A percentile compares a stretch with the other conserved stretches of the same genome.
Evolutionary conservation across 495 filamentous ascomycete genomes (phyloP).

Genomic region (Aspergillus steynii): DNA sequence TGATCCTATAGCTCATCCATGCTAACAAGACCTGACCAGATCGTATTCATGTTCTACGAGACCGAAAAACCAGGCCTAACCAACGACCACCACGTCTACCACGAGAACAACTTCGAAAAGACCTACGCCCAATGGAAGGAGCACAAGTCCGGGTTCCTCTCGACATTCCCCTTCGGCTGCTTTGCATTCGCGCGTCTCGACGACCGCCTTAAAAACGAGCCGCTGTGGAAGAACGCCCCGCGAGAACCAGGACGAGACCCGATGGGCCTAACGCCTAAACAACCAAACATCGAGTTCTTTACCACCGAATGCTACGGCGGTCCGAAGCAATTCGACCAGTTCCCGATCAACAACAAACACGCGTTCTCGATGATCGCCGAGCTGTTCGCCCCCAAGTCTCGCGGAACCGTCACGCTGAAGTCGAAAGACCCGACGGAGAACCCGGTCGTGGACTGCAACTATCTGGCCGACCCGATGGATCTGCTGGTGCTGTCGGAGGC

Average conservation of each 20-base stretch:
- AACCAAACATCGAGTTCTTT: constrained; percentile 56
- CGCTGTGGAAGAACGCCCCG: constrained; percentile 42
- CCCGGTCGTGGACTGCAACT: constrained; percentile 53
- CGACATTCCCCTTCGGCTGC: constrained; percentile 53
- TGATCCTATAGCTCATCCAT: background rate
- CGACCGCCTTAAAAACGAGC: constrained; percentile 45
- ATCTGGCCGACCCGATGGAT: constrained; percentile 50
- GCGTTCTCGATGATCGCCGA: constrained; percentile 46
- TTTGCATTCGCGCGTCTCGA: constrained; percentile 55
- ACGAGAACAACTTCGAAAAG: constrained; percentile 34
- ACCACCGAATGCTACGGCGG: constrained; percentile 54
- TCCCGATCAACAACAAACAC: constrained; percentile 42
- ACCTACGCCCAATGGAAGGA: constrained; percentile 49
- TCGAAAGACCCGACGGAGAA: constrained; percentile 38
- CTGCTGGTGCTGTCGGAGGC: constrained; percentile 49
- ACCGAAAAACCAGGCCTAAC: constrained; percentile 43
- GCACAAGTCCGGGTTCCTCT: constrained; percentile 49
- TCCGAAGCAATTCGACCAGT: constrained; percentile 49
- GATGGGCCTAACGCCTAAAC: constrained; percentile 47
- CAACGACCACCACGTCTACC: constrained; percentile 26
- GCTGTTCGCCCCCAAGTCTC: constrained; percentile 40
- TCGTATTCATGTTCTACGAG: constrained; percentile 52
- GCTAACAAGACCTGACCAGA: constrained; percentile 19
- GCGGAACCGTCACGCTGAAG: constrained; percentile 40
- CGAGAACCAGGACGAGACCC: constrained; percentile 48